These are phyloP conservation scores for Colletotrichum liriopes DNA, from an alignment of 2,329 filamentous ascomycete genomes.

Conservation along the genomic window DNA sequence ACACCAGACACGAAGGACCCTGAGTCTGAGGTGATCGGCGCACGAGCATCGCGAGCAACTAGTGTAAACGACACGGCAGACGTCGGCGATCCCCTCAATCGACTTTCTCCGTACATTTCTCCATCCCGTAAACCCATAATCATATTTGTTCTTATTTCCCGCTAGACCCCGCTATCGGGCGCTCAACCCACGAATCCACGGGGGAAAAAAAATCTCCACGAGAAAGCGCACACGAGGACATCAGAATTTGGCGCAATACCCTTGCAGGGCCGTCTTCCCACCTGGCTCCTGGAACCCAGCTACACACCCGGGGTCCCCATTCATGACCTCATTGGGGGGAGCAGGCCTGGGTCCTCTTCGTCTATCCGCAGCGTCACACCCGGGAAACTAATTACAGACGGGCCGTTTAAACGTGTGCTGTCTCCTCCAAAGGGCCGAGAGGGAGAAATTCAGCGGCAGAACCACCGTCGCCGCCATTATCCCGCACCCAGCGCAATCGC, in stretches of 20 bases:
- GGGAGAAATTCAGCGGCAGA: conserved; percentile 14
- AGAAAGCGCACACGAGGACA: conserved; percentile 29
- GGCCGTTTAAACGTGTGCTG: conserved; percentile 41
- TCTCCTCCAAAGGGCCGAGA: conserved; percentile 43
- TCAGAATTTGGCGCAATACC: conserved; percentile 36
- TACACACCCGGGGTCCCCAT: conserved; percentile 29
- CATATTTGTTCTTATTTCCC: conserved; percentile 5
- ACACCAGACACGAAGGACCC: conserved; percentile 7
- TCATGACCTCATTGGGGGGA: conserved; percentile 42
- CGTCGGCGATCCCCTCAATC: conserved; percentile 9
- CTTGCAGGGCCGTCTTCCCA: conserved; percentile 16
- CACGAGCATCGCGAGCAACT: conserved; percentile 28
- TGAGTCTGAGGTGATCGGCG: conserved; percentile 15
- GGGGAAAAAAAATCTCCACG: background rate
- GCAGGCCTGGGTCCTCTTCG: conserved; percentile 35
- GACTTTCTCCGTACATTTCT: conserved; percentile 2
- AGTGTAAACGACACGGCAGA: background rate
- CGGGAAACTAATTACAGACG: conserved; percentile 42
- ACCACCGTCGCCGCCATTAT: conserved; percentile 8
- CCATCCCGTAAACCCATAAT: conserved; percentile 25
- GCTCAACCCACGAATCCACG: conserved; percentile 33
- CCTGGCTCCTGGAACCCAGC: background rate
- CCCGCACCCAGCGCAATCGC: conserved; percentile 7
- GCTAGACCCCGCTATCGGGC: conserved; percentile 2
- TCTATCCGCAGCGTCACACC: conserved; percentile 42